A percentile compares a stretch with the other conserved stretches of the same genome.
Conservation (phyloP, 768 basidiomycete species). For the Lentinula lateritia region DNA sequence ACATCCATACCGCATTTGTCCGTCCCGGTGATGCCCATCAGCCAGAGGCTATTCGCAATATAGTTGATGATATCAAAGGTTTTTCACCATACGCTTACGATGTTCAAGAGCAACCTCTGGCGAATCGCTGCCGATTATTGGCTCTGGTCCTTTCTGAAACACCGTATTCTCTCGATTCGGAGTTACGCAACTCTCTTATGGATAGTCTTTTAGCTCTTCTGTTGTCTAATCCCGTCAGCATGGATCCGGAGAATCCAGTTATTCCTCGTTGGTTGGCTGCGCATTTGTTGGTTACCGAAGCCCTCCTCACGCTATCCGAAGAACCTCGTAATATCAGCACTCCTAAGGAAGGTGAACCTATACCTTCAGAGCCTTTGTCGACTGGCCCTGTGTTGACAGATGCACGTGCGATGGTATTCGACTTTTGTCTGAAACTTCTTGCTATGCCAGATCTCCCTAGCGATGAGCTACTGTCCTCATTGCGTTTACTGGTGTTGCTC, state of each 20-base stretch:
- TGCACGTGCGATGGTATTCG: constrained; percentile 64
- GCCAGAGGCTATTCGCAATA: constrained; percentile 58
- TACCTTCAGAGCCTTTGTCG: constrained; percentile 43
- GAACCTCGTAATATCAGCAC: constrained; percentile 60
- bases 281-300: constrained; percentile 80
- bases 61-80: constrained; percentile 72
- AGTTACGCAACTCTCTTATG: constrained; percentile 56
- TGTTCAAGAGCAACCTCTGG: constrained; percentile 68
- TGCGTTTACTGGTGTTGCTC: constrained; percentile 81
- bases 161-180: constrained; percentile 49
- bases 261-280: constrained; percentile 86
- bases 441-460: constrained; percentile 55
- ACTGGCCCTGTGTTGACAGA: constrained; percentile 59
- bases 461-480: constrained; percentile 77
- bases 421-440: constrained; percentile 72
- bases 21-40: constrained; percentile 55
- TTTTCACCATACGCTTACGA: constrained; percentile 65
- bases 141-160: constrained; percentile 79
- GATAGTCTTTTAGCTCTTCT: constrained; percentile 64
- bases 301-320: constrained; percentile 70
- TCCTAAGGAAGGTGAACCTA: constrained; percentile 67
- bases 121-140: constrained; percentile 79
- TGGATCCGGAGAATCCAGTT: constrained; percentile 45
- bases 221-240: constrained; percentile 46
- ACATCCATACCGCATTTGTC: constrained; percentile 78